Percentiles rank a stretch among this genome's conserved stretches.
Conservation (phyloP, 768 basidiomycete species). For the Amanita rimosa region DNA sequence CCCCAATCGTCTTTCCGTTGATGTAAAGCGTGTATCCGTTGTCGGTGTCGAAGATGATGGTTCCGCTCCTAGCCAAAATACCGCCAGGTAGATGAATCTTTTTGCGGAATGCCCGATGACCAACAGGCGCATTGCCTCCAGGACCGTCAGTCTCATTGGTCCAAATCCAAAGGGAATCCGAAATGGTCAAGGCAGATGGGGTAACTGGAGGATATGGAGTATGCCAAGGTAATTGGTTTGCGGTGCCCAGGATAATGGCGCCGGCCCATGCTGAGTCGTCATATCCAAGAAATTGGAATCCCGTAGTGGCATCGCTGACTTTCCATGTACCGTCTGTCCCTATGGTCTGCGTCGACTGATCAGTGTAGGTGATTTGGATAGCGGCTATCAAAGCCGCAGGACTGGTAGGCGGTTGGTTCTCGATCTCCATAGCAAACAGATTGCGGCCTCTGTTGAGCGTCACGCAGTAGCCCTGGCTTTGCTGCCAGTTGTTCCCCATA, state of each 20-base stretch:
- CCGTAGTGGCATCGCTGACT: constrained; percentile 12
- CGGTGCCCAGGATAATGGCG: constrained; percentile 14
- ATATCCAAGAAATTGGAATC: constrained; percentile 16
- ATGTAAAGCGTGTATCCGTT: constrained; percentile 1
- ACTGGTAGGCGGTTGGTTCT: constrained; percentile 10
- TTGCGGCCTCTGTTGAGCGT: constrained; percentile 17
- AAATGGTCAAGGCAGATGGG: constrained; percentile 14
- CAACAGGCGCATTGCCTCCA: neutral
- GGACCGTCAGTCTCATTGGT: constrained; percentile 15
- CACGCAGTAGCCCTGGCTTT: constrained; percentile 19
- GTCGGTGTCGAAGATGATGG: neutral
- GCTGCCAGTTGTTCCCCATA: constrained; percentile 8
- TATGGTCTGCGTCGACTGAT: constrained; percentile 18
- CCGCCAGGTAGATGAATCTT: neutral
- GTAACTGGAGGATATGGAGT: constrained; percentile 8
- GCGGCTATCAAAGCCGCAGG: constrained; percentile 19
- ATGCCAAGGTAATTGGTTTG: constrained; percentile 4
- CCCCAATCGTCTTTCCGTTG: constrained; percentile 1
- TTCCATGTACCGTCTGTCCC: constrained; percentile 21
- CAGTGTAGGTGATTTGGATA: constrained; percentile 20
- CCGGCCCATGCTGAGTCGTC: constrained; percentile 20
- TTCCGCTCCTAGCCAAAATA: neutral
- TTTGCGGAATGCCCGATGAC: constrained; percentile 5
- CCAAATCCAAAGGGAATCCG: constrained; percentile 20
- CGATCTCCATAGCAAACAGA: constrained; percentile 20